These are phyloP conservation scores for Coelastrella sp. DNA, from an alignment of 139 green algal genomes.

Conservation along the genomic window DNA sequence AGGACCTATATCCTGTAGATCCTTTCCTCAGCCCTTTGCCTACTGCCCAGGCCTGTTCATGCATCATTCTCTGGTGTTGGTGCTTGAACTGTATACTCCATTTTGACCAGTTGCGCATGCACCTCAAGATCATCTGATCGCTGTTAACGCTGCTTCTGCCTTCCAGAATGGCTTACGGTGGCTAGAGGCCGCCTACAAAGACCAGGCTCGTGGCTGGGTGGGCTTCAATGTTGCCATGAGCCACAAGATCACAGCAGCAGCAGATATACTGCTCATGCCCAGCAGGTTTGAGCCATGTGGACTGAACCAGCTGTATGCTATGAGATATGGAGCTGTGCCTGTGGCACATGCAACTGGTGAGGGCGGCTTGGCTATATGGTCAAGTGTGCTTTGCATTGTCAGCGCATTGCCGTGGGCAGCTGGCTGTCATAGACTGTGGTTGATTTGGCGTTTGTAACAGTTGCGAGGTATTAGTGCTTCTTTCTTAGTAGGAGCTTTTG, in stretches of 20 bases:
- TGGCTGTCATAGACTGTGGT: neutral
- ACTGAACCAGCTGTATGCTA: slow-evolving; percentile 83
- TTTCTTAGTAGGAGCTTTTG: no score
- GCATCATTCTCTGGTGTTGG: no score
- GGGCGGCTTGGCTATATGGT: neutral
- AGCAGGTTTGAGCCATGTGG: slow-evolving; percentile 83
- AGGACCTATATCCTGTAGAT: no score
- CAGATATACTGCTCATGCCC: slow-evolving; percentile 91
- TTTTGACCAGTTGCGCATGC: no score
- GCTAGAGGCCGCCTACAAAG: slow-evolving; percentile 74
- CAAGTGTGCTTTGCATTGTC: no score
- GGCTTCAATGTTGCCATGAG: slow-evolving; percentile 92
- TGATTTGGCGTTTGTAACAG: no score
- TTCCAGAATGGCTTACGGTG: slow-evolving; percentile 71
- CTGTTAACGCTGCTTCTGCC: no score
- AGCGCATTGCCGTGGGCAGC: neutral
- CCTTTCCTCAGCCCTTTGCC: no score
- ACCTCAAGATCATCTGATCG: no score
- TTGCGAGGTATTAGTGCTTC: no score
- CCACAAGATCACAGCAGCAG: slow-evolving; percentile 80
- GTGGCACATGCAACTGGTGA: slow-evolving; percentile 80
- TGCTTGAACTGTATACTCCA: no score
- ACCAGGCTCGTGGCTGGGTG: slow-evolving; percentile 88
- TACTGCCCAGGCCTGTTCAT: no score
- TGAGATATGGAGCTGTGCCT: slow-evolving; percentile 86